Evolutionary conservation across 768 basidiomycete genomes (phyloP).

Genomic region (Phylloporus sp.): DNA sequence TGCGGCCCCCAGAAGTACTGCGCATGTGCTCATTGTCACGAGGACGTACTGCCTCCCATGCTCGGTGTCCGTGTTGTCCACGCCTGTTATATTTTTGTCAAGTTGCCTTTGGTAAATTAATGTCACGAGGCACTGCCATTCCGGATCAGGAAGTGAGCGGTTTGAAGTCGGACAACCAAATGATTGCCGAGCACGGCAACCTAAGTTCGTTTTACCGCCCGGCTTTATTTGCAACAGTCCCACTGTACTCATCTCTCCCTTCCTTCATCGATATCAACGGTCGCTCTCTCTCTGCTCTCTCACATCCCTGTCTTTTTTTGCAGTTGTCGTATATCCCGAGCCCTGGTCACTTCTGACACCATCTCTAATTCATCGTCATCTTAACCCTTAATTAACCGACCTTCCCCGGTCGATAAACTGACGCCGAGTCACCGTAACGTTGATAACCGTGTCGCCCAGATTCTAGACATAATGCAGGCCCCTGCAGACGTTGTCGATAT

Average conservation of each 20-base stretch:
- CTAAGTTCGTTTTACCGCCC: conserved; percentile 34
- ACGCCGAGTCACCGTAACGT: conserved; percentile 39
- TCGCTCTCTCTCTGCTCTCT: conserved; percentile 14
- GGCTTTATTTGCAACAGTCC: conserved; percentile 40
- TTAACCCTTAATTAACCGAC: conserved; percentile 38
- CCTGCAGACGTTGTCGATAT: conserved; percentile 27
- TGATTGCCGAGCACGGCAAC: conserved; percentile 38
- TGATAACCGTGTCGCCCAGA: conserved; percentile 33
- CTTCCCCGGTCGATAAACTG: conserved; percentile 40
- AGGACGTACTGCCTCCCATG: conserved; percentile 16
- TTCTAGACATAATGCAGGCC: conserved; percentile 26
- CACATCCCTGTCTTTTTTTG: conserved; percentile 1
- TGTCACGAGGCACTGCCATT: conserved; percentile 25
- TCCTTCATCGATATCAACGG: conserved; percentile 28
- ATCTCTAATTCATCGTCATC: conserved; percentile 22
- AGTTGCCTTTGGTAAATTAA: conserved; percentile 18
- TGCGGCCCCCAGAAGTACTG: conserved; percentile 19
- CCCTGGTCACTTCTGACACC: conserved; percentile 5
- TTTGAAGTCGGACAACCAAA: conserved; percentile 33
- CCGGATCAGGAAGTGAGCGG: conserved; percentile 29
- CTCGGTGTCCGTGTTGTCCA: conserved; percentile 16
- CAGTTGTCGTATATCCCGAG: background rate
- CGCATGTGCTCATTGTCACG: conserved; percentile 21
- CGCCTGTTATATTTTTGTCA: conserved; percentile 16
- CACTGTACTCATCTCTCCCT: conserved; percentile 31